phyloP scores from a whole-genome alignment of 2,329 filamentous ascomycete species.

The Aureobasidium sp. region DNA sequence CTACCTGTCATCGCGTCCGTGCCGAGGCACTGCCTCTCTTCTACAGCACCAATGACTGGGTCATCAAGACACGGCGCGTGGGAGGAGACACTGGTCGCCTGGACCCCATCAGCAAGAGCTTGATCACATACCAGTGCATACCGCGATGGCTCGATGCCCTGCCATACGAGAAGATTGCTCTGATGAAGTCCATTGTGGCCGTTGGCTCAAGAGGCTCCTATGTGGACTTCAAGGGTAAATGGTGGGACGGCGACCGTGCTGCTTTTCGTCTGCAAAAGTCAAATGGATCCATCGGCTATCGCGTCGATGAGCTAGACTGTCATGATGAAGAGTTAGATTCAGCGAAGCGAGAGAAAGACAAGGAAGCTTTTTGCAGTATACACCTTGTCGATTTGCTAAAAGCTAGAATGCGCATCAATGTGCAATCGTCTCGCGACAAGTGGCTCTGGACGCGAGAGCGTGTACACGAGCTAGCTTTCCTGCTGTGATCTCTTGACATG shows the following conservation, averaged over 20 bases:
- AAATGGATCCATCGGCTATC: neutral
- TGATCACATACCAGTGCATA: constrained; percentile 11
- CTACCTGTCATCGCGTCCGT: constrained; percentile 11
- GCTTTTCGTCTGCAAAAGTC: constrained; percentile 7
- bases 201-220: constrained; percentile 9
- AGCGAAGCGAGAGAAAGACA: neutral
- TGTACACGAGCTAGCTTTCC: constrained; percentile 5
- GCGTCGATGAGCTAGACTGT: constrained; percentile 1
- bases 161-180: neutral
- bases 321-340: neutral
- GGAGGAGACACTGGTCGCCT: neutral
- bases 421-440: neutral
- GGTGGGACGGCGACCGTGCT: constrained; percentile 7
- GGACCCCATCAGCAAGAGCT: constrained; percentile 6
- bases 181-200: neutral
- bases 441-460: constrained; percentile 12
- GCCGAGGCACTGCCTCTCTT: constrained; percentile 14
- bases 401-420: constrained; percentile 9
- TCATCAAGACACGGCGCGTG: constrained; percentile 12
- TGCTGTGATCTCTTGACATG: neutral
- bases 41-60: constrained; percentile 14
- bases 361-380: constrained; percentile 12
- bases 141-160: constrained; percentile 9
- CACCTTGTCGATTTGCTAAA: constrained; percentile 4
- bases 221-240: constrained; percentile 12